Evolutionary conservation across 2,329 filamentous ascomycete species (phyloP), one percentile per base, ranked within the genome.

Genomic region (Aspergillus alliaceus): DNA sequence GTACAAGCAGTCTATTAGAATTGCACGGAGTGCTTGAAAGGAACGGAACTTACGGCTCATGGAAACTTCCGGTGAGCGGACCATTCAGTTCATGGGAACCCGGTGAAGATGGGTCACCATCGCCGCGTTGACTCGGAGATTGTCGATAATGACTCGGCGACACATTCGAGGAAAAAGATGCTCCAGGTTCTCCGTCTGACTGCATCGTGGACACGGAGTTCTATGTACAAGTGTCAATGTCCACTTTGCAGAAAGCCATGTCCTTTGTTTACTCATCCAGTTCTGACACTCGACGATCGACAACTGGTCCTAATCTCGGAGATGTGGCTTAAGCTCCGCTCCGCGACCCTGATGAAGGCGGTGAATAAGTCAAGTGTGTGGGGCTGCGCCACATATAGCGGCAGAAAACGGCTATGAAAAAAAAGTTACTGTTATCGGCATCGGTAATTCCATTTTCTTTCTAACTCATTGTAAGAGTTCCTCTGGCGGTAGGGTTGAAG

Each of bases 1-100:
- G 49, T 32, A 39, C 18, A 27, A 1, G 24, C 6, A 24, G 4
- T 12, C 27, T 20, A 46, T 66, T 20, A 62, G 61, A 37, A 37
- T 7, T 22, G 54, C 11, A 22, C 14, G 25, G 11, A 25, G 20
- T 7, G 1, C 14, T 37, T 15, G 9, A 53, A n/a, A 40, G 14
- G 20, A 46, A 25, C 25, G 51, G 44, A 29, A 61, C 72, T 62
- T 61, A 77, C 75, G 71, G 73, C 46, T 75, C 72, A 58, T 65
- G 58, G 48, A 72, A 60, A 53, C 65, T 58, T 51, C 75, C 72
- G 51, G 61, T 62, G 44, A 71, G 62, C 51, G 70, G 58, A 56
- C 69, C 67, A 59, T 64, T 63, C 20, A 40, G 39, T 39, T 42
- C 47, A 37, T 42, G 35, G 18, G 59, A 48, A 27, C 42, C 32